A percentile compares a stretch with the other conserved stretches of the same genome.
Conservation (phyloP, 2,329 filamentous ascomycete species). For the Pseudodiploospora longispora region DNA sequence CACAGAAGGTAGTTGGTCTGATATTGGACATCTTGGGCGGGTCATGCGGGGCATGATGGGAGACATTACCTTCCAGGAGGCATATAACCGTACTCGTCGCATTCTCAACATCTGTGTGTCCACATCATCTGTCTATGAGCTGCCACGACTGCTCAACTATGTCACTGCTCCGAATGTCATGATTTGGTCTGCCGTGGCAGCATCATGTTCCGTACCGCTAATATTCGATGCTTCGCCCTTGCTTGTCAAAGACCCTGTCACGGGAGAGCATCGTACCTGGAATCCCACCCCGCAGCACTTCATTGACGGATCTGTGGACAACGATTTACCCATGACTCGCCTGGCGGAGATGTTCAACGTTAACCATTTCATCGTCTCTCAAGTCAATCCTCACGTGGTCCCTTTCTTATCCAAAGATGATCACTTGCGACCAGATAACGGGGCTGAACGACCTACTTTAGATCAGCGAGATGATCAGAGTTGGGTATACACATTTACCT, state of each 20-base stretch:
- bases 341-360: constrained; percentile 95
- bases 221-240: constrained; percentile 74
- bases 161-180: constrained; percentile 89
- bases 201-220: constrained; percentile 85
- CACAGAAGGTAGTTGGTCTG: constrained; percentile 77
- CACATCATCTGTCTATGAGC: constrained; percentile 76
- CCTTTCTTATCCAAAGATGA: constrained; percentile 77
- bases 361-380: constrained; percentile 95
- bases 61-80: constrained; percentile 90
- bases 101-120: constrained; percentile 94
- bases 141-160: constrained; percentile 83
- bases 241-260: constrained; percentile 76
- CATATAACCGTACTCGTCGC: constrained; percentile 85
- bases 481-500: constrained; percentile 61
- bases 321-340: constrained; percentile 84
- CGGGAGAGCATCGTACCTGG: constrained; percentile 72
- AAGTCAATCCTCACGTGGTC: constrained; percentile 90
- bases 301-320: constrained; percentile 93
- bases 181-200: constrained; percentile 94
- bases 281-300: constrained; percentile 77
- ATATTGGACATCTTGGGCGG: constrained; percentile 70
- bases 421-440: constrained; percentile 33
- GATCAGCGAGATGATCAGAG: constrained; percentile 32
- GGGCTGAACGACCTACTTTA: constrained; percentile 17
- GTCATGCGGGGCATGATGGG: constrained; percentile 78